Conservation (phyloP, 305 asterid species). For the Ruellia speciosa region DNA sequence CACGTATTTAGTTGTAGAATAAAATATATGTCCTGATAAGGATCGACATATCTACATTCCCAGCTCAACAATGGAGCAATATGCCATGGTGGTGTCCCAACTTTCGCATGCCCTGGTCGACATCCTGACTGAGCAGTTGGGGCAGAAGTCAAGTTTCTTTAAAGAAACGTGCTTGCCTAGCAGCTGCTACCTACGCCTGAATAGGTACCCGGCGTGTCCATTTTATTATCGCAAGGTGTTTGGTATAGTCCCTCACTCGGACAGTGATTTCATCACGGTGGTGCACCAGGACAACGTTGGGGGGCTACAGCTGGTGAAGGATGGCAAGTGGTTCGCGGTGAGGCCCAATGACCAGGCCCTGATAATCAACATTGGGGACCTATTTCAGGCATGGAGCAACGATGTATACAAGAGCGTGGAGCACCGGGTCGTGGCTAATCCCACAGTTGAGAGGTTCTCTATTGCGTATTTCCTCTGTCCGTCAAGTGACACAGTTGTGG, state of each 20-base stretch:
- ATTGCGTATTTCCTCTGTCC: conserved; percentile 64
- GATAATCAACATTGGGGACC: conserved; percentile 76
- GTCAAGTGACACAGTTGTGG: conserved; percentile 37
- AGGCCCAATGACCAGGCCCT: conserved; percentile 65
- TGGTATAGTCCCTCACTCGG: conserved; percentile 82
- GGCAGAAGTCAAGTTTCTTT: conserved; percentile 36
- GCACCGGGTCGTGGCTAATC: conserved; percentile 54
- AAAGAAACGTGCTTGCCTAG: conserved; percentile 43
- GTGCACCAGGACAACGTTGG: conserved; percentile 72
- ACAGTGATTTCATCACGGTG: conserved; percentile 71
- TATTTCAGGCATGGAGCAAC: conserved; percentile 70
- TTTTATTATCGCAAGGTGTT: conserved; percentile 32
- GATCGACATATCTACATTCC: neutral
- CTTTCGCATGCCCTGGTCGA: conserved; percentile 49
- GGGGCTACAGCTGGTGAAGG: conserved; percentile 67
- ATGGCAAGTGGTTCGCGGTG: conserved; percentile 76
- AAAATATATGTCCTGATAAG: neutral
- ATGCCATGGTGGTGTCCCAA: conserved; percentile 43
- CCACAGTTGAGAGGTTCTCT: conserved; percentile 46
- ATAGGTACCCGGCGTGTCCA: conserved; percentile 69
- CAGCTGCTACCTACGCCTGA: conserved; percentile 71
- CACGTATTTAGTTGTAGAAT: too few relatives aligned
- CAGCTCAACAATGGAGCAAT: conserved; percentile 64
- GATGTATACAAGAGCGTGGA: conserved; percentile 47
- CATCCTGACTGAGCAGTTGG: conserved; percentile 56